Percentiles rank a stretch among this genome's conserved stretches.
Conservation (phyloP, 2,329 filamentous ascomycete genomes). For the Fusarium cyanostomum region DNA sequence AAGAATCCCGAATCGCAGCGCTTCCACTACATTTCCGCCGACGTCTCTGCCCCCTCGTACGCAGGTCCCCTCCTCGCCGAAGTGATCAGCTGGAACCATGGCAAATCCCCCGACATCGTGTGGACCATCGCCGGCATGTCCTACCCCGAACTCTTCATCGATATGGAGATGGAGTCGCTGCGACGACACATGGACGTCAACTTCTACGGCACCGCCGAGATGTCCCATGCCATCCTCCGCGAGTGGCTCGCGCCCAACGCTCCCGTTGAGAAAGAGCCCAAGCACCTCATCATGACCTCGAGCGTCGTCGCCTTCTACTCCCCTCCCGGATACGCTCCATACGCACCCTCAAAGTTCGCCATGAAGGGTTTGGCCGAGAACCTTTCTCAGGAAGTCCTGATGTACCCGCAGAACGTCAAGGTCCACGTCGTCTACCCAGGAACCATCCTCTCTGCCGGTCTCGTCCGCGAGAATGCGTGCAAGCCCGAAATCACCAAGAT, state of each 20-base stretch:
- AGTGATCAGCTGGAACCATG: slow-evolving; percentile 81
- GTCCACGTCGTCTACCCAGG: slow-evolving; percentile 87
- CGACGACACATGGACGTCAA: slow-evolving; percentile 90
- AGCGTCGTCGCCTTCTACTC: slow-evolving; percentile 80
- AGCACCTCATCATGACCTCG: slow-evolving; percentile 89
- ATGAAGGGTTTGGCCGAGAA: slow-evolving; percentile 85
- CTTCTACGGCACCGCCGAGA: slow-evolving; percentile 87
- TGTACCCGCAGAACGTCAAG: slow-evolving; percentile 86
- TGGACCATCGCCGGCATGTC: slow-evolving; percentile 89
- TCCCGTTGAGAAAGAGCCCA: slow-evolving; percentile 59
- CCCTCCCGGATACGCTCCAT: slow-evolving; percentile 83
- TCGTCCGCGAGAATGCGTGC: slow-evolving; percentile 76
- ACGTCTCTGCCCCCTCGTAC: slow-evolving; percentile 77
- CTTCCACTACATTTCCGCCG: slow-evolving; percentile 85
- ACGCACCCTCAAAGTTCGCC: slow-evolving; percentile 86
- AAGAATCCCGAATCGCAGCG: slow-evolving; percentile 73
- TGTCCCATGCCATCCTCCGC: slow-evolving; percentile 80
- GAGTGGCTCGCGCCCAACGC: slow-evolving; percentile 72
- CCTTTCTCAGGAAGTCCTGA: slow-evolving; percentile 81
- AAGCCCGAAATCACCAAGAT: slow-evolving; percentile 84
- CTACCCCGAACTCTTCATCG: slow-evolving; percentile 79
- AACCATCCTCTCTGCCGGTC: slow-evolving; percentile 80
- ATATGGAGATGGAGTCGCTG: slow-evolving; percentile 73
- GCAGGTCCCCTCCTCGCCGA: slow-evolving; percentile 75
- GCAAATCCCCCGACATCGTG: slow-evolving; percentile 79